Percentiles rank a stretch among this genome's conserved stretches.
Evolutionary conservation across 768 basidiomycete genomes (phyloP).

Genomic region (Boletus coccyginus): DNA sequence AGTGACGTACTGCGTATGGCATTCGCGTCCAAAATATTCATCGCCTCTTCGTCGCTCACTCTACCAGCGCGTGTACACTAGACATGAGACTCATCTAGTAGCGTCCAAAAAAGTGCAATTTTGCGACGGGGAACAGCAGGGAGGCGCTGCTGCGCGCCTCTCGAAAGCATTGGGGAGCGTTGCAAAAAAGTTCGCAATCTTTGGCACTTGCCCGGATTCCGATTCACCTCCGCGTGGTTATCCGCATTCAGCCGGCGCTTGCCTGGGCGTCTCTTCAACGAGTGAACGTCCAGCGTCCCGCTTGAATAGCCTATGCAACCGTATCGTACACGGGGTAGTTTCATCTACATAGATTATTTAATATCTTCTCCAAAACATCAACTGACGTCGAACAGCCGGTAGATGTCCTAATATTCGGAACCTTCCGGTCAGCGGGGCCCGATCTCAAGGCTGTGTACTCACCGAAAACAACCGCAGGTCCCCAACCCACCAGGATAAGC

Average conservation of each 20-base stretch:
- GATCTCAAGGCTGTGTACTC: conserved; percentile 7
- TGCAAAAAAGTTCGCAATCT: too few relatives aligned
- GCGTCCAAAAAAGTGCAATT: neutral
- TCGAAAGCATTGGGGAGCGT: conserved; percentile 24
- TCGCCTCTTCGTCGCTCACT: neutral
- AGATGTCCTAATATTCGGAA: conserved; percentile 32
- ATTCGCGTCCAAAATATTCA: neutral
- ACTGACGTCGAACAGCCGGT: conserved; percentile 37
- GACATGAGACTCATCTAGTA: neutral
- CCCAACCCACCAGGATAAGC: conserved; percentile 57
- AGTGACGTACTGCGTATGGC: neutral
- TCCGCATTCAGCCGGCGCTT: neutral
- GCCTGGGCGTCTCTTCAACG: too few relatives aligned
- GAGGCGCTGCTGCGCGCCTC: neutral
- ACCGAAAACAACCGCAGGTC: conserved; percentile 56
- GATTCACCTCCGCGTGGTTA: neutral
- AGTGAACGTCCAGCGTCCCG: neutral
- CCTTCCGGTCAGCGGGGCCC: neutral
- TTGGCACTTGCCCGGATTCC: neutral
- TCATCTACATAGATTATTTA: neutral
- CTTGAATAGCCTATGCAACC: neutral
- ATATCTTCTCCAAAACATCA: conserved; percentile 34
- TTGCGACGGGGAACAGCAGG: neutral
- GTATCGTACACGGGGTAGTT: neutral
- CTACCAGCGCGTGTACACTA: neutral